Base-by-base conservation (phyloP, 441 rosid genomes). In the Croton laevigatus region DNA sequence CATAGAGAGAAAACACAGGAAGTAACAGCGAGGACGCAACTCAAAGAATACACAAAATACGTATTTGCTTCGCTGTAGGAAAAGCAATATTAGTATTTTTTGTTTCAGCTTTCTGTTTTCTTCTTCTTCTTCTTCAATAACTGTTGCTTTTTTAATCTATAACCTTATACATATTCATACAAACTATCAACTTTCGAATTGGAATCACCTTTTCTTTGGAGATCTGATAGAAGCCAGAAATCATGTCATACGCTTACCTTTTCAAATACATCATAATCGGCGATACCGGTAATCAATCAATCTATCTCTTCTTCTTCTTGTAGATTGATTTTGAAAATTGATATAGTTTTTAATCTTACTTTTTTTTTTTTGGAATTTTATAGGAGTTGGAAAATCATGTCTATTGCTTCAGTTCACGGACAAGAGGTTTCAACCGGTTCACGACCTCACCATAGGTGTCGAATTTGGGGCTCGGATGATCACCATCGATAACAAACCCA, bases 181-280 rank as follows among this genome's bases (percentile, higher is more conserved):
- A 46, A 34, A 40, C 9, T 6, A 40, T 42, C n/a, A 19, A 44
- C 6, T 27, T 22, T 44, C 61, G 42, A 42, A 36, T 3, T 27
- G 13, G 11, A 37, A 12, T 13, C 3, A 40, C 52, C 36, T 44
- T 2, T 17, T 66, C 17, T 66, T 22, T 34, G 45, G 8, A 34
- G 42, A 17, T 45, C 62, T 10, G 48, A 22, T 12, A 38, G 20
- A 14, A 60, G 19, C 8, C 3, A 5, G 14, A 27, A 38, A 65
- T 59, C 6, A 92, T 93, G 98, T 94, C 98, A 3, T 94, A 94
- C 85, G 98, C 98, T 0, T 94, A 94, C 70, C 97, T 94, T 59
- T 94, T 91, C 78, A 94, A 94, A 90, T 94, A 91, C 80, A 94
- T 94, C 88, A 94, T 94, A 89, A 94, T 94, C 88, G 97, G 98